Conservation (phyloP, 2,329 filamentous ascomycete genomes). For the Calonectria hongkongensis region DNA sequence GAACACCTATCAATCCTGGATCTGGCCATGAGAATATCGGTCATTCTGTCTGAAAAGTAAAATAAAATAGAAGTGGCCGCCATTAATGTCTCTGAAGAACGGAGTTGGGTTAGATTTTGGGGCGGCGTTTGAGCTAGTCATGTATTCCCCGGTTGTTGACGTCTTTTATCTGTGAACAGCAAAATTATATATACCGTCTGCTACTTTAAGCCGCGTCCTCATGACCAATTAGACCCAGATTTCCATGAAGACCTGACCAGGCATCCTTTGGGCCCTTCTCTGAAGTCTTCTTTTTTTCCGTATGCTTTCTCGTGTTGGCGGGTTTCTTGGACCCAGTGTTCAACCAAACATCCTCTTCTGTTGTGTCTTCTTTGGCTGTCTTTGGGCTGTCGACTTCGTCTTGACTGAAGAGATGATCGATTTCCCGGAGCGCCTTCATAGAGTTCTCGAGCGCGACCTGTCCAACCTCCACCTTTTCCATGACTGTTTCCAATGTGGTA, state of each 20-base stretch:
- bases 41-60: slow-evolving; percentile 75
- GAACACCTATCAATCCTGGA: slow-evolving; percentile 95
- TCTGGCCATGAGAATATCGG: slow-evolving; percentile 86
- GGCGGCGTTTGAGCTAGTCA: slow-evolving; percentile 52
- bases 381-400: slow-evolving; percentile 52
- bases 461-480: slow-evolving; percentile 76
- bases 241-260: slow-evolving; percentile 72
- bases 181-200: slow-evolving; percentile 34
- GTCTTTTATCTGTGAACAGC: slow-evolving; percentile 40
- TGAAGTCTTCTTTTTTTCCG: slow-evolving; percentile 50
- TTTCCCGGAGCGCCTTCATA: slow-evolving; percentile 68
- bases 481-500: slow-evolving; percentile 73
- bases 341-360: slow-evolving; percentile 61
- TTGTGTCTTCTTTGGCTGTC: slow-evolving; percentile 47
- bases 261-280: slow-evolving; percentile 61
- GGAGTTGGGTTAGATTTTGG: slow-evolving; percentile 51
- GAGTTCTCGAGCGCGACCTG: slow-evolving; percentile 73
- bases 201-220: slow-evolving; percentile 53
- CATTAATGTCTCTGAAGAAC: slow-evolving; percentile 38
- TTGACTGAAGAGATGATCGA: slow-evolving; percentile 69
- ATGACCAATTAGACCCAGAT: slow-evolving; percentile 70
- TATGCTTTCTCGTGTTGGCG: slow-evolving; percentile 52
- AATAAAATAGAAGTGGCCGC: slow-evolving; percentile 16
- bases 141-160: slow-evolving; percentile 44
- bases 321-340: slow-evolving; percentile 53